These are phyloP conservation scores for Pseudogymnoascus sp. DNA, from an alignment of 2,329 filamentous ascomycete species.

Conservation along the genomic window DNA sequence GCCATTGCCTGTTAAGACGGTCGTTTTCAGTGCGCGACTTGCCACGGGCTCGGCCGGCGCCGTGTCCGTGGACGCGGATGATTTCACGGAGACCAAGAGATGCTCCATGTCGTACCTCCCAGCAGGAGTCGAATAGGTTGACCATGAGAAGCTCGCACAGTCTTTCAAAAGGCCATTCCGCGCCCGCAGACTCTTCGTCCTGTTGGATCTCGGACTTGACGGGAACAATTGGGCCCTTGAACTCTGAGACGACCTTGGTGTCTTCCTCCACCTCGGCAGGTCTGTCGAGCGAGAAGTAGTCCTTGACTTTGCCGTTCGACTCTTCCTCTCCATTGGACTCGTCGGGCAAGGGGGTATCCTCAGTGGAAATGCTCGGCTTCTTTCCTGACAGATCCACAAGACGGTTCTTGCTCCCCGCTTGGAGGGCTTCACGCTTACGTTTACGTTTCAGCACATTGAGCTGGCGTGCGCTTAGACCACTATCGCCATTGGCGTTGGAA, in stretches of 20 bases:
- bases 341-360: constrained; percentile 39
- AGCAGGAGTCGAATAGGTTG: constrained; percentile 85
- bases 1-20: constrained; percentile 69
- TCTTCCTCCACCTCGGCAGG: constrained; percentile 75
- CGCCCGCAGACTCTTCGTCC: constrained; percentile 66
- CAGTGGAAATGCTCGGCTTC: constrained; percentile 25
- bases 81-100: constrained; percentile 92
- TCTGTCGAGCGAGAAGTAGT: constrained; percentile 88
- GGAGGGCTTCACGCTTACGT: constrained; percentile 80
- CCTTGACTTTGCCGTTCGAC: constrained; percentile 50
- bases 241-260: constrained; percentile 86
- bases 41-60: constrained; percentile 69
- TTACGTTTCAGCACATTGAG: constrained; percentile 93
- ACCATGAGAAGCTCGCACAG: constrained; percentile 90
- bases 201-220: constrained; percentile 81
- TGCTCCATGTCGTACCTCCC: constrained; percentile 94
- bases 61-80: constrained; percentile 79
- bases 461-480: constrained; percentile 79
- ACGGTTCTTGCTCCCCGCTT: constrained; percentile 80
- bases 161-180: constrained; percentile 89
- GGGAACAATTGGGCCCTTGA: constrained; percentile 73
- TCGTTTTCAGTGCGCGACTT: constrained; percentile 71
- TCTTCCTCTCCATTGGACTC: constrained; percentile 57
- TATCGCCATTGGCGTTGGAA: constrained; percentile 41
- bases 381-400: constrained; percentile 79